Percentiles rank a stretch among this genome's conserved stretches.
Conservation (phyloP, 192 early-diverging fungal genomes). For the Spizellomyces sp. region DNA sequence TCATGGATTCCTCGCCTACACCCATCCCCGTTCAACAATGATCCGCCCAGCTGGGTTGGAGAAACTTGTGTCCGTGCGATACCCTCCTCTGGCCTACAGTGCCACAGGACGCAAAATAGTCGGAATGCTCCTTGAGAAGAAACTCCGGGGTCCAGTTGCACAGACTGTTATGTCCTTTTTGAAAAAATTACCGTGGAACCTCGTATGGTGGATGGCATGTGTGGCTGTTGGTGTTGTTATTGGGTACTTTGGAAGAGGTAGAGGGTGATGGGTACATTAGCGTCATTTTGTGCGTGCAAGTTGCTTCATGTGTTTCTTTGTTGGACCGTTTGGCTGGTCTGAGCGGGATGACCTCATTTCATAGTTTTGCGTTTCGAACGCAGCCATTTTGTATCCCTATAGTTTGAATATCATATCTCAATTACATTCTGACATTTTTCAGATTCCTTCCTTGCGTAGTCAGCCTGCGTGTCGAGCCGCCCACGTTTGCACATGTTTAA, state of each 20-base stretch:
- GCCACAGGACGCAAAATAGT: constrained; percentile 2
- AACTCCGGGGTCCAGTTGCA: not conserved
- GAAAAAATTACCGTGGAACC: not conserved
- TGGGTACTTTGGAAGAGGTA: not conserved
- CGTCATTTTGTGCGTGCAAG: too few relatives aligned
- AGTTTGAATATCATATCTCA: too few relatives aligned
- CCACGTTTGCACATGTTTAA: too few relatives aligned
- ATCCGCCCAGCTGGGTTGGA: constrained; percentile 15
- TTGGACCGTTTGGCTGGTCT: too few relatives aligned
- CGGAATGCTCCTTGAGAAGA: not conserved
- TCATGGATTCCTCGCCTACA: constrained; percentile 76
- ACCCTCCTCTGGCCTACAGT: constrained; percentile 17
- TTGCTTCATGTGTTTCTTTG: too few relatives aligned
- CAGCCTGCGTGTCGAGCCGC: too few relatives aligned
- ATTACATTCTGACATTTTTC: too few relatives aligned
- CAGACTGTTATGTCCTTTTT: not conserved
- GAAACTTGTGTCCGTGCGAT: constrained; percentile 16
- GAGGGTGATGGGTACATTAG: too few relatives aligned
- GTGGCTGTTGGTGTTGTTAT: constrained; percentile 11
- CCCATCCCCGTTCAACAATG: constrained; percentile 61
- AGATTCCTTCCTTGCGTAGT: too few relatives aligned
- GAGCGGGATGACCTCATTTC: too few relatives aligned
- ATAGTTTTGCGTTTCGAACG: too few relatives aligned
- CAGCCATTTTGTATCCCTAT: too few relatives aligned
- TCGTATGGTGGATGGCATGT: constrained; percentile 8